Evolutionary conservation across 805 yeast genomes (phyloP).

Genomic region (Ascoidea rubescens): DNA sequence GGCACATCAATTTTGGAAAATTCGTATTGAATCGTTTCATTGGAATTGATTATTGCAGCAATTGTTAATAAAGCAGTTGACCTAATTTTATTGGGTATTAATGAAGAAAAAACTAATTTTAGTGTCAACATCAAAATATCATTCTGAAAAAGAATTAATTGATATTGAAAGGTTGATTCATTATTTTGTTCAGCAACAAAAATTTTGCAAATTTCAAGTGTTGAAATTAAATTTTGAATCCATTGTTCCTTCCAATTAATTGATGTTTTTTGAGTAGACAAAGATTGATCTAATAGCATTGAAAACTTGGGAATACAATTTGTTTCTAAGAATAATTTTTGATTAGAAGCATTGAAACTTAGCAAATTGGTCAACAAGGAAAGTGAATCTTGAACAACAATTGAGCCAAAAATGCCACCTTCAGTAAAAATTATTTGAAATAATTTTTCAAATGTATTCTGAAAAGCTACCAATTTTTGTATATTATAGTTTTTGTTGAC

Average conservation of each 20-base stretch:
- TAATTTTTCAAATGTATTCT: constrained; percentile 73
- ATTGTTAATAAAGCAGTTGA: constrained; percentile 58
- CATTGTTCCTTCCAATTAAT: constrained; percentile 73
- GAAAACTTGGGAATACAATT: constrained; percentile 60
- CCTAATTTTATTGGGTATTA: constrained; percentile 53
- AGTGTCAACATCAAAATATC: constrained; percentile 50
- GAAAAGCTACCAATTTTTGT: constrained; percentile 89
- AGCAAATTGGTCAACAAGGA: constrained; percentile 59
- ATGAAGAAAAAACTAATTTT: constrained; percentile 53
- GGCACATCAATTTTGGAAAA: constrained; percentile 86
- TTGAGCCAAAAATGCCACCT: constrained; percentile 76
- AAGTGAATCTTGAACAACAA: constrained; percentile 84
- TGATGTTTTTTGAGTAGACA: constrained; percentile 9
- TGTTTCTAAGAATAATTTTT: constrained; percentile 76
- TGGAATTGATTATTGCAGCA: constrained; percentile 62
- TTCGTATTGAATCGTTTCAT: constrained; percentile 50
- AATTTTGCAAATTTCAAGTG: constrained; percentile 58
- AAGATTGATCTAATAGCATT: constrained; percentile 46
- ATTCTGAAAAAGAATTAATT: constrained; percentile 35
- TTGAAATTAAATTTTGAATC: constrained; percentile 46
- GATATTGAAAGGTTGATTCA: constrained; percentile 48
- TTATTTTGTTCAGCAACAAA: constrained; percentile 58
- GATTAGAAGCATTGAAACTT: constrained; percentile 79
- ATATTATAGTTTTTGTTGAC: constrained; percentile 73
- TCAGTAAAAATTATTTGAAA: constrained; percentile 74